Base-by-base conservation (phyloP, 106 monocot genomes). In the Acorus calamus region DNA sequence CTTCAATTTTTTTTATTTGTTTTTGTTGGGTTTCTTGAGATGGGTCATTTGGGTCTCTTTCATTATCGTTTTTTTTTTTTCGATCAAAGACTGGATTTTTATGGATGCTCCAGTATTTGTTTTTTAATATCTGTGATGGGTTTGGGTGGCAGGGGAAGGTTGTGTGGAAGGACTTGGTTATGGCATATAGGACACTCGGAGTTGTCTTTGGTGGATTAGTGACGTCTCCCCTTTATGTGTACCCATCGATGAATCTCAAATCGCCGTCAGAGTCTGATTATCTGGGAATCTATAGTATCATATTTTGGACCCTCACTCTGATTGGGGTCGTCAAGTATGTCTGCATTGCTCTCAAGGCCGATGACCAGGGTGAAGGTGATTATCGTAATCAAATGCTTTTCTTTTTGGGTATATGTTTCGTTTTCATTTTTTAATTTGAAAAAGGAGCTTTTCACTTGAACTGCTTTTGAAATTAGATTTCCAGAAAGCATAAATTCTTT, bases 301-400 rank as follows among this genome's bases (percentile, higher is more conserved):
- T 89, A 65, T 89, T 89, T 54, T 89, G 88, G 88, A 89, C 88
- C 28, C 74, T 89, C 3, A 89, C 88, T 14, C 59, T 89, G 47
- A 89, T 84, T 63, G 88, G 88, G 10, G 84, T 89, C 10, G 78
- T 89, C 4, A 89, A 89, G 67, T 89, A 89, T 47, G 76, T 79
- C 3, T 89, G 78, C 68, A 84, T 89, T 53, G 88, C 84, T 54
- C 81, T 89, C 3, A 89, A 79, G 58, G 88, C 88, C 11, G 79
- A 89, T 71, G 84, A 89, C 41, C 67, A 89, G 47, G 88, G 88
- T 11, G 88, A 89, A 81, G 88, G 89, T 89, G 59, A 14, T 44
- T 68, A 48, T 4, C 10, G 8, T 53, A 43, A 8, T 66, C 28
- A 1, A 28, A 28, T 28, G 28, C 28, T 28, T 28, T 28, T 28